A percentile compares a stretch with the other conserved stretches of the same genome.
Evolutionary conservation across 179 eudicot species (phyloP).

Genomic region (Drosera spatulata): DNA sequence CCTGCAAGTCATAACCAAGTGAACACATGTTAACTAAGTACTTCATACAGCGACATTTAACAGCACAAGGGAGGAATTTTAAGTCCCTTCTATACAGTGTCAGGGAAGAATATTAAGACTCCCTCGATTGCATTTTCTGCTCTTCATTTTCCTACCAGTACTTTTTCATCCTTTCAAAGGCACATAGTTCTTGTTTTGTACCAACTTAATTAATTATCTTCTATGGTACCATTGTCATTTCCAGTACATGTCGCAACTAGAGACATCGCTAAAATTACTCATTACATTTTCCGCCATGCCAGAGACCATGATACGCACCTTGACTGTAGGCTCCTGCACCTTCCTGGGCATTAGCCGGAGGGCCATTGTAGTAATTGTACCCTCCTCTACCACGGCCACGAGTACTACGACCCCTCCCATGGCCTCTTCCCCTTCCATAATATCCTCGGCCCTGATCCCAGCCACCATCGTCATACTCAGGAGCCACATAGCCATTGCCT

Average conservation of each 20-base stretch:
- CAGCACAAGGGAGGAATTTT: background rate
- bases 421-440: constrained; percentile 69
- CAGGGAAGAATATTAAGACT: no score
- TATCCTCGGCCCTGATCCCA: constrained; percentile 64
- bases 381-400: constrained; percentile 92
- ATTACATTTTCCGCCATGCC: background rate
- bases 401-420: constrained; percentile 58
- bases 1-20: constrained; percentile 19
- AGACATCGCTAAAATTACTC: no score
- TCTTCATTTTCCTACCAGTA: no score
- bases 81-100: background rate
- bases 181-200: no score
- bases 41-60: no score
- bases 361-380: constrained; percentile 45
- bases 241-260: no score
- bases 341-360: constrained; percentile 39
- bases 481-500: constrained; percentile 56
- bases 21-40: no score
- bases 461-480: constrained; percentile 82
- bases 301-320: constrained; percentile 17
- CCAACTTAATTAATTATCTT: no score
- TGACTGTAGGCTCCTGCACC: constrained; percentile 46
- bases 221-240: no score
- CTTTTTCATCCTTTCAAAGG: no score
- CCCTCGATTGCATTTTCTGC: no score